Evolutionary conservation across 768 basidiomycete genomes (phyloP).

Genomic region (Macrolepiota albuminosa): DNA sequence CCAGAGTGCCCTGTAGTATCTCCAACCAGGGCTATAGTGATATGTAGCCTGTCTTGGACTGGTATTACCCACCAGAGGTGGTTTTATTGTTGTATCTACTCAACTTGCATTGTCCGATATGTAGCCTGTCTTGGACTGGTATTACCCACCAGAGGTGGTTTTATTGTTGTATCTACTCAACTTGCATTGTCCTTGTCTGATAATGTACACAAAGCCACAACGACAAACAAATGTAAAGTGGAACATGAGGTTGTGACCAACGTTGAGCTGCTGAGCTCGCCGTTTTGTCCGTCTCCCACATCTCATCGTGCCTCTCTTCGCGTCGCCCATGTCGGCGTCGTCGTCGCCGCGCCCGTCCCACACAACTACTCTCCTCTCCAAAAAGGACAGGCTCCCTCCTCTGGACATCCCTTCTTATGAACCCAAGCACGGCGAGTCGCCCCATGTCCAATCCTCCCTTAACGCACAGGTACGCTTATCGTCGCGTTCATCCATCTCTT

Average conservation of each 20-base stretch:
- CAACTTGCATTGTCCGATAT: background rate
- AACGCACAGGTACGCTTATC: slow-evolving; percentile 28
- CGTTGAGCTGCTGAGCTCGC: slow-evolving; percentile 13
- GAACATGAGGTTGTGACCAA: slow-evolving; percentile 31
- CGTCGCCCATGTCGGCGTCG: slow-evolving; percentile 35
- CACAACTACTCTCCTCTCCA: slow-evolving; percentile 32
- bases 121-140: no score
- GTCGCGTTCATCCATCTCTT: slow-evolving; percentile 16
- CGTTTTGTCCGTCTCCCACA: slow-evolving; percentile 8
- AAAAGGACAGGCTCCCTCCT: slow-evolving; percentile 48
- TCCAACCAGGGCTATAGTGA: background rate
- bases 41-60: no score
- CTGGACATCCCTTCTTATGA: slow-evolving; percentile 42
- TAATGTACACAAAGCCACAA: slow-evolving; percentile 15
- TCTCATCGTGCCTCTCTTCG: slow-evolving; percentile 20
- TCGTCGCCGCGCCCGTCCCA: slow-evolving; percentile 32
- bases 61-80: no score
- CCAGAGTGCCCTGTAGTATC: no score
- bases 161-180: no score
- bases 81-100: no score
- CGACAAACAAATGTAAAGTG: slow-evolving; percentile 32
- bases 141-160: no score
- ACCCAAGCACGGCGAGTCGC: slow-evolving; percentile 31
- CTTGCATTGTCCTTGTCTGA: no score
- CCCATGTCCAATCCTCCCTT: slow-evolving; percentile 29